Evolutionary conservation across 2,329 filamentous ascomycete species (phyloP), one percentile per base, ranked within the genome.

Genomic region (Chaetoscypha palmicola): DNA sequence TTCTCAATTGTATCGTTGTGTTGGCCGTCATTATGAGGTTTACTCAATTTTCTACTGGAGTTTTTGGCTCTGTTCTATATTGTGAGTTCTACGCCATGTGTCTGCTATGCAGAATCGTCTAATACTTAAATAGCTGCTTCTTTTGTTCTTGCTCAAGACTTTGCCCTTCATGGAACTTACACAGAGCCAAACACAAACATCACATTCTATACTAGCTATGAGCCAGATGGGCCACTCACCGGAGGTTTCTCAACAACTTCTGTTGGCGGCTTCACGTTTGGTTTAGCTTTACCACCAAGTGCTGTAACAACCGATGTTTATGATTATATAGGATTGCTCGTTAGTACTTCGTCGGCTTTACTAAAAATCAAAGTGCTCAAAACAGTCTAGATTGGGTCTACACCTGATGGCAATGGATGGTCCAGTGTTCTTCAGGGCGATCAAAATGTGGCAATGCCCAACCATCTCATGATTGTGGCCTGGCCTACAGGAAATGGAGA

Each of bases 261-360:
- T 16, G 30, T 42, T 38, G 72, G 69, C 44, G 69, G 69, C 26
- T 66, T 74, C 39, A 71, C 68, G 23, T 75, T 74, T 38, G 77
- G 77, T 55, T 54, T 81, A 40, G 72, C 72, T 2, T 63, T 81
- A 12, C 77, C 77, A 4, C 52, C 60, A 12, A 62, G 70, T 55
- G 73, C 72, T 1, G 50, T 70, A 35, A 68, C 63, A 0, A 68
- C 58, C 17, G 68, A 72, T 41, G 66, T 69, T 4, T 68, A 64
- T 34, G 78, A 81, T 56, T 80, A 79, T 52, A 74, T 81, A 45
- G 78, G 77, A 28, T 68, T 75, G 38, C 62, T 80, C 37, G 77
- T 79, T 51, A 52, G 68, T 43, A 41, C 38, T 1, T 2, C n/a
- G 10, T 17, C 12, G 5, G 28, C 10, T 14, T 16, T 8, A 24